Evolutionary conservation across 2,329 filamentous ascomycete genomes (phyloP).

Genomic region (Alternaria triticina): DNA sequence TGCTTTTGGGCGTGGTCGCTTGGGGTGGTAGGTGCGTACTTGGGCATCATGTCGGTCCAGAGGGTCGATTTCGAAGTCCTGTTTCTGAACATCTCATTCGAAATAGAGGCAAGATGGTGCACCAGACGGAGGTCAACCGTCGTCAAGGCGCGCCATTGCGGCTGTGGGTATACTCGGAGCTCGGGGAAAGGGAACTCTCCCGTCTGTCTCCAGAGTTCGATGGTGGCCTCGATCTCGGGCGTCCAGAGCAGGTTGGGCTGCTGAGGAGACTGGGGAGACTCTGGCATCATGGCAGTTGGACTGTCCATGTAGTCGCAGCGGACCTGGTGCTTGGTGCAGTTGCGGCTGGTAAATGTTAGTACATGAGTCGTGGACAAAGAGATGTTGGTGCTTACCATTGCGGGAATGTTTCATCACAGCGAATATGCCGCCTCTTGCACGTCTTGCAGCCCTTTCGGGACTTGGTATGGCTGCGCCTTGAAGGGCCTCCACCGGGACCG

Average conservation of each 20-base stretch:
- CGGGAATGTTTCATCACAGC: conserved; percentile 96
- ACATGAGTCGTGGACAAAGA: background rate
- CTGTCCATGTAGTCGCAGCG: conserved; percentile 97
- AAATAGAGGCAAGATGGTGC: conserved; percentile 86
- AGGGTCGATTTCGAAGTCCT: conserved; percentile 84
- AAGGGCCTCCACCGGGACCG: conserved; percentile 92
- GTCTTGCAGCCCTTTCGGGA: conserved; percentile 98
- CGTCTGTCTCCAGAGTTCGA: conserved; percentile 83
- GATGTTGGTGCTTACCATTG: conserved; percentile 75
- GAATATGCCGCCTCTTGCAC: conserved; percentile 96
- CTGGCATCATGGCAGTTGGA: conserved; percentile 68
- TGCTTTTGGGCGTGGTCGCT: conserved; percentile 14
- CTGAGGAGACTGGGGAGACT: conserved; percentile 58
- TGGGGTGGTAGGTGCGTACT: conserved; percentile 64
- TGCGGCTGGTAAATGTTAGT: conserved; percentile 68
- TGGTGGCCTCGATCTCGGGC: conserved; percentile 79
- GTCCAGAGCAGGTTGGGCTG: conserved; percentile 78
- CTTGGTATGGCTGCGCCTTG: conserved; percentile 92
- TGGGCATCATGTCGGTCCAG: conserved; percentile 92
- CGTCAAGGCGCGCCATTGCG: conserved; percentile 74
- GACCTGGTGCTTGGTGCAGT: conserved; percentile 99
- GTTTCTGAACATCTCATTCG: conserved; percentile 78
- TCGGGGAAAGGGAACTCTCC: conserved; percentile 86
- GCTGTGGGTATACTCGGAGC: conserved; percentile 76
- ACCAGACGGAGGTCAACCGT: conserved; percentile 85